These are phyloP conservation scores for Chlorella sorokiniana DNA, from an alignment of 139 green algal genomes.

Conservation along the genomic window DNA sequence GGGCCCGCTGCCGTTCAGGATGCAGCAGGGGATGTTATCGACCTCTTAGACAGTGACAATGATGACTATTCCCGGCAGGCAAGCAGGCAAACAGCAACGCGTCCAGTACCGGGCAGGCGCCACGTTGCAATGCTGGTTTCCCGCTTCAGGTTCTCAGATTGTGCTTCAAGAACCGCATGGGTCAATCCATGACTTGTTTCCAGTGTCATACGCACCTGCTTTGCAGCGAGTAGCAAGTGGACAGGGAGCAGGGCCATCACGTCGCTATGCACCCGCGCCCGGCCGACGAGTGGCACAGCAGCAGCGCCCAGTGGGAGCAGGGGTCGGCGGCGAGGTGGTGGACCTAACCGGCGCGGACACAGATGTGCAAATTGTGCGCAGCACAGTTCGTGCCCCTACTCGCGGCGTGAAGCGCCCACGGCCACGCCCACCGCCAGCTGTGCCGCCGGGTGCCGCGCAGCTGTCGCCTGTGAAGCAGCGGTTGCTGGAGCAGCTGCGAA, in stretches of 20 bases:
- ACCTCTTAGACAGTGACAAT: constrained; percentile 12
- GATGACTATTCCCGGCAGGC: not conserved
- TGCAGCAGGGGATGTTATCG: not conserved
- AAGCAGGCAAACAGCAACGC: not conserved
- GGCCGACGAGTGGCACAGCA: not conserved
- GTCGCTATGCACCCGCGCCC: not conserved
- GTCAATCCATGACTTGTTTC: too few species aligned
- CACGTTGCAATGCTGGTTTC: not conserved
- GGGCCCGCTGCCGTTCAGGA: not conserved
- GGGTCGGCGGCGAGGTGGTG: constrained; percentile 3
- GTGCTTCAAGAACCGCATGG: too few species aligned
- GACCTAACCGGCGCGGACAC: constrained; percentile 24
- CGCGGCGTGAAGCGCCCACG: constrained; percentile 17
- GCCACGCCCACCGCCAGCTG: not conserved
- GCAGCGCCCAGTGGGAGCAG: not conserved
- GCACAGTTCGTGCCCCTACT: constrained; percentile 13
- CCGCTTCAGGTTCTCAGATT: too few species aligned
- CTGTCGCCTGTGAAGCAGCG: constrained; percentile 6
- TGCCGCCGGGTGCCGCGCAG: not conserved
- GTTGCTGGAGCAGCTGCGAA: not conserved
- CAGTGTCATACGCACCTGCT: not conserved
- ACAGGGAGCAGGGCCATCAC: not conserved
- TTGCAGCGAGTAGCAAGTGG: not conserved
- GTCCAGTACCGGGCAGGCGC: too few species aligned
- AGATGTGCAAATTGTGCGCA: constrained; percentile 33